Evolutionary conservation across 371 early-diverging fungal genomes (phyloP), one percentile per base, ranked within the genome.

Genomic region (Vairimorpha apis): DNA sequence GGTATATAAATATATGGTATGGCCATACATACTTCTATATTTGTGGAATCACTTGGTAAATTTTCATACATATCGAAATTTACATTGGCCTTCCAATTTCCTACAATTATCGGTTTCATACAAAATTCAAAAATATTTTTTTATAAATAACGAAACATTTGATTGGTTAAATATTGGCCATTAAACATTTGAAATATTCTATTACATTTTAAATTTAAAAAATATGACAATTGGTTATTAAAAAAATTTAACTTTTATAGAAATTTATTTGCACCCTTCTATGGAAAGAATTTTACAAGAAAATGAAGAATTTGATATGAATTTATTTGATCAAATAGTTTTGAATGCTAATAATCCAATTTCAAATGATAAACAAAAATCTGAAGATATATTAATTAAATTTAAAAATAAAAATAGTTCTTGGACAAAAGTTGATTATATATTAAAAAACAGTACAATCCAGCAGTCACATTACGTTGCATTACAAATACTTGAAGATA

Each of bases 341-440:
- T 29, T n/a, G 38, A 59, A 49, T 45, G 70, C 80, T 18, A 58
- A 44, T 59, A 23, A 66, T 21, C 68, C 68, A n/a, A 56, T 65
- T 51, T 58, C 60, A 32, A 38, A 49, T 27, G 62, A 49, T 16
- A 75, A 79, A 27, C 41, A 25, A 32, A 70, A 70, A n/a, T 73
- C 83, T 51, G 82, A 79, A 62, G 58, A 53, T 7, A 64, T 78
- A n/a, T 65, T 94, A 78, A 88, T 91, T 27, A 89, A 91, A 83
- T 96, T 97, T 79, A 91, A 93, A 84, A 92, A 93, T 51, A 89
- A 94, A 76, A 94, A 93, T 37, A 92, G 93, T 59, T 87, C 95
- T 44, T 97, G 97, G 97, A 88, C 89, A 66, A 86, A 89, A 70
- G 94, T 92, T 16, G 96, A 96, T 81, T 85, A 84, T 23, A 95